phyloP scores from a whole-genome alignment of 2,329 filamentous ascomycete genomes.

The Chrysoporthe deuterocubensis region DNA sequence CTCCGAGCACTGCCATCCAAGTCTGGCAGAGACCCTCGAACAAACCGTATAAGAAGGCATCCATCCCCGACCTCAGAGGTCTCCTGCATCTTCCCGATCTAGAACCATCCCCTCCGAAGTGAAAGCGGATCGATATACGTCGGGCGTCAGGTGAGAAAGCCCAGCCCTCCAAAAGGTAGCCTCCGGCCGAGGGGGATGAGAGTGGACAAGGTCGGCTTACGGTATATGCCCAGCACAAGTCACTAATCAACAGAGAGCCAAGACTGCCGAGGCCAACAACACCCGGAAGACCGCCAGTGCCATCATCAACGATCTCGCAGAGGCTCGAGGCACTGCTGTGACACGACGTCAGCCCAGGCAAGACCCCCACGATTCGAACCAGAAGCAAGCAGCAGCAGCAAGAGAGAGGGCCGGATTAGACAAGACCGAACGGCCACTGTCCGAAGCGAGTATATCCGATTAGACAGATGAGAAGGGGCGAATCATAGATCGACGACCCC shows the following conservation, averaged over 20 bases:
- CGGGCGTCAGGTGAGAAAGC: constrained; percentile 9
- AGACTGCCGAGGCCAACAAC: not conserved
- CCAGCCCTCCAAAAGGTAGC: not conserved
- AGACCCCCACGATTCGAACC: not conserved
- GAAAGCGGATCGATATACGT: constrained; percentile 4
- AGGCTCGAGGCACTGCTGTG: not conserved
- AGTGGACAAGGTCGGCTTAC: not conserved
- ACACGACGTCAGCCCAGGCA: not conserved
- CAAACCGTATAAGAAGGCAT: constrained; percentile 17
- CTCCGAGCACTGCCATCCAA: constrained; percentile 13
- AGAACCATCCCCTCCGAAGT: constrained; percentile 1
- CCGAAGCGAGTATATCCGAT: constrained; percentile 15
- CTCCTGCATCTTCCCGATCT: constrained; percentile 15
- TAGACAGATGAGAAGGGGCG: constrained; percentile 20
- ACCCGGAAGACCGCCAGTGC: not conserved
- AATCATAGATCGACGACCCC: constrained; percentile 17
- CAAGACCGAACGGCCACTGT: constrained; percentile 2
- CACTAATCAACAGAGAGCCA: not conserved
- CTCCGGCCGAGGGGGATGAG: not conserved
- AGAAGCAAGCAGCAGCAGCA: constrained; percentile 9
- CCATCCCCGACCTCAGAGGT: not conserved
- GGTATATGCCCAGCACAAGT: not conserved
- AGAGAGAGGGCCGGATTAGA: constrained; percentile 12
- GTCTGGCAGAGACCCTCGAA: constrained; percentile 10
- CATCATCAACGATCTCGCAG: not conserved